Evolutionary conservation across 140 eudicot species (phyloP).

Genomic region (Bidens hawaiensis): DNA sequence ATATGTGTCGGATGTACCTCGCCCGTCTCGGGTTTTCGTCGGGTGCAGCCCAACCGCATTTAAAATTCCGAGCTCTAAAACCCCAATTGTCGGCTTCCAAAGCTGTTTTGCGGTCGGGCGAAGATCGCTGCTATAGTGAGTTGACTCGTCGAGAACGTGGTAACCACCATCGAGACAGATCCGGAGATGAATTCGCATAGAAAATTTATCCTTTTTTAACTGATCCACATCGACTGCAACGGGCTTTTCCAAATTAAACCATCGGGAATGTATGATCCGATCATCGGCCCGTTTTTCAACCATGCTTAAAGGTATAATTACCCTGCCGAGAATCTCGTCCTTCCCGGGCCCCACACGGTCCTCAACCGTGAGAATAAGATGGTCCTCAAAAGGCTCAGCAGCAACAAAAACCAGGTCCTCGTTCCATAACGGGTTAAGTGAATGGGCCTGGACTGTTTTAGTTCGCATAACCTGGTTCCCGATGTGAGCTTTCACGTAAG

Average conservation of each 20-base stretch:
- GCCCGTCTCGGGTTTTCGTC: constrained; percentile 82
- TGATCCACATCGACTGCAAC: constrained; percentile 80
- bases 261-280: constrained; percentile 72
- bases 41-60: constrained; percentile 88
- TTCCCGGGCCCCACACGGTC: constrained; percentile 93
- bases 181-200: constrained; percentile 70
- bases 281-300: constrained; percentile 89
- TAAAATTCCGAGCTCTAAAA: constrained; percentile 72
- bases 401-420: constrained; percentile 83
- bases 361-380: constrained; percentile 76
- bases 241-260: constrained; percentile 85
- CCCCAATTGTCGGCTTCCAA: constrained; percentile 82
- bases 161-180: constrained; percentile 91
- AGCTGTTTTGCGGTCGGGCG: constrained; percentile 92
- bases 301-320: constrained; percentile 54
- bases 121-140: constrained; percentile 81
- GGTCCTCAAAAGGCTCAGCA: constrained; percentile 90
- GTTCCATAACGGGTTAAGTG: constrained; percentile 81
- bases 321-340: constrained; percentile 84
- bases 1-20: constrained; percentile 84
- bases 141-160: constrained; percentile 88
- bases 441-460: constrained; percentile 67
- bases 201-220: constrained; percentile 73
- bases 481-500: constrained; percentile 81
- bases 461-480: constrained; percentile 86